Evolutionary conservation across 148 eudicot genomes (phyloP).

Genomic region (Linanthus parryae): DNA sequence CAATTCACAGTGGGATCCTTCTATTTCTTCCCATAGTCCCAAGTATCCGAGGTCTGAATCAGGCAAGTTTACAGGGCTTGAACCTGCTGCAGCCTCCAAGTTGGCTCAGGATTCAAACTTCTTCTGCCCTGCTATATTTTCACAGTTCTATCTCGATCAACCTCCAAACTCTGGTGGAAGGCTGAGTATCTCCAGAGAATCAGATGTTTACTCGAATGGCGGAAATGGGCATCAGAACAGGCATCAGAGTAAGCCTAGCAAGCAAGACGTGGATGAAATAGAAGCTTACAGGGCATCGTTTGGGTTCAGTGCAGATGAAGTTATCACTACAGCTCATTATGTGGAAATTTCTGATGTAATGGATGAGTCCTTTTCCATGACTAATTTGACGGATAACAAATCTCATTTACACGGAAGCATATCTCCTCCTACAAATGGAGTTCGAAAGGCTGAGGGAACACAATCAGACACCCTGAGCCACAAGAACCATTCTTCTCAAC

Average conservation of each 20-base stretch:
- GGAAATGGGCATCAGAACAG: slow-evolving; percentile 56
- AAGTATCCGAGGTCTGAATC: slow-evolving; percentile 40
- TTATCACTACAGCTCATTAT: slow-evolving; percentile 77
- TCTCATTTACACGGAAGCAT: slow-evolving; percentile 30
- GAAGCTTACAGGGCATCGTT: slow-evolving; percentile 99
- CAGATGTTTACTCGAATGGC: slow-evolving; percentile 61
- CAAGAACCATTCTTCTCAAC: slow-evolving; percentile 18
- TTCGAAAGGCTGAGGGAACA: slow-evolving; percentile 24
- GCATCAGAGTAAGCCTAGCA: slow-evolving; percentile 51
- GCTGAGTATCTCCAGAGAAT: slow-evolving; percentile 78
- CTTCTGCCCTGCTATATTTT: slow-evolving; percentile 97
- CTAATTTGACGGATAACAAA: slow-evolving; percentile 49
- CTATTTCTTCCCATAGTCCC: slow-evolving; percentile 35
- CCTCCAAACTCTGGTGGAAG: slow-evolving; percentile 79
- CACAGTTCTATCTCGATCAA: slow-evolving; percentile 86
- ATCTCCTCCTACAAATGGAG: slow-evolving; percentile 26
- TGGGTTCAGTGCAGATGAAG: slow-evolving; percentile 99
- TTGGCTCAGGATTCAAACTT: slow-evolving; percentile 73
- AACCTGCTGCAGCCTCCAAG: slow-evolving; percentile 33
- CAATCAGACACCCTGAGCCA: slow-evolving; percentile 24
- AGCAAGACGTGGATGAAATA: slow-evolving; percentile 84
- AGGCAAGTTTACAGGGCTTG: slow-evolving; percentile 27
- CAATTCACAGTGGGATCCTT: slow-evolving; percentile 45
- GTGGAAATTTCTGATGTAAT: slow-evolving; percentile 80
- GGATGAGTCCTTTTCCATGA: slow-evolving; percentile 74